Percentiles rank a stretch among this genome's conserved stretches.
phyloP scores from a whole-genome alignment of 2,329 filamentous ascomycete genomes.

The Botrytis paeoniae region DNA sequence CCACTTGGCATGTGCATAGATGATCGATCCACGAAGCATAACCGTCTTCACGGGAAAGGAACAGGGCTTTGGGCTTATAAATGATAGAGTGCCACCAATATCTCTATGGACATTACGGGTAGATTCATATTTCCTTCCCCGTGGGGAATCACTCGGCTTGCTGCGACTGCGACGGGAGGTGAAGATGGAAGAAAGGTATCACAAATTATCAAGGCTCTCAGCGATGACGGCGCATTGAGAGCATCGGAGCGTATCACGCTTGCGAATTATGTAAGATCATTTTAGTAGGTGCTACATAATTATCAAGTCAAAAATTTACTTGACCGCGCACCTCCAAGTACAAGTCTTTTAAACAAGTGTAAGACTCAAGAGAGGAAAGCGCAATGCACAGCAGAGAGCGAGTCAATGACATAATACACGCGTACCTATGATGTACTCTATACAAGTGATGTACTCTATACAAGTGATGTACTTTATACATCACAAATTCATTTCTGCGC shows the following conservation, averaged over 20 bases:
- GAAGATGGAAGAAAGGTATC: background rate
- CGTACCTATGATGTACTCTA: background rate
- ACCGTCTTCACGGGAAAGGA: background rate
- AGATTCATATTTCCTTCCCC: background rate
- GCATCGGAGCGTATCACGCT: too few species aligned
- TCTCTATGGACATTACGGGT: background rate
- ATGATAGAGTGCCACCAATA: slow-evolving; percentile 3
- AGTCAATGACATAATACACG: background rate
- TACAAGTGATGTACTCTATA: background rate
- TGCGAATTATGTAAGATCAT: background rate
- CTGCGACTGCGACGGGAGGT: background rate
- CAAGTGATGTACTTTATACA: background rate
- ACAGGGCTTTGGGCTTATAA: background rate
- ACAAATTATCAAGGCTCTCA: background rate
- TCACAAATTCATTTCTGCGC: background rate
- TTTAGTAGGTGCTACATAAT: background rate
- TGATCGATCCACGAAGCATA: slow-evolving; percentile 3
- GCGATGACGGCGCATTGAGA: background rate
- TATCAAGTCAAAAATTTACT: background rate
- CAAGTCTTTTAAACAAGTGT: background rate
- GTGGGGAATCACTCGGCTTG: background rate
- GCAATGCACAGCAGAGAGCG: background rate
- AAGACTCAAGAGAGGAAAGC: background rate
- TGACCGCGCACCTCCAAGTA: background rate
- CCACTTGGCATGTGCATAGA: slow-evolving; percentile 14